Base-by-base conservation (phyloP, 306 rosid genomes). In the Lathyrus oleraceus region DNA sequence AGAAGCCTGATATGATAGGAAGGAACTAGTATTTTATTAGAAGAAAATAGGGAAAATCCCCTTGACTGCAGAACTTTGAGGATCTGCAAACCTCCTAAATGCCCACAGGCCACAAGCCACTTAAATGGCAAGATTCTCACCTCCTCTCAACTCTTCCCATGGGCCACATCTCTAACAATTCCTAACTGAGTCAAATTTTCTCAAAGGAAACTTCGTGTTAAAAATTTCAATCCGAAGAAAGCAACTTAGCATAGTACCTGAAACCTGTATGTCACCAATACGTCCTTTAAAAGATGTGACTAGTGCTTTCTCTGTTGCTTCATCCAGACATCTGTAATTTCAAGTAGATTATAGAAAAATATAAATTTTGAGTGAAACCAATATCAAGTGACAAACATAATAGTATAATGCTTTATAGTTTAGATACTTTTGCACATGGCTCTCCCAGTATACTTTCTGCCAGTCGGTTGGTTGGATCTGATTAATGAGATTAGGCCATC, bases 361-460 rank as follows among this genome's bases (percentile, higher is more conserved):
- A 13, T 72, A 56, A 79, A 54, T 54, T 72, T 62, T 12, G 61
- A 65, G 68, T 5, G 15, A 65, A 76, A 27, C 23, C 70, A 40
- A 44, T 56, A 61, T 48, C 12, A 61, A 57, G 10, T 13, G 39
- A 71, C 13, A 32, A 62, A 70, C 16, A 21, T 45, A 63, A 8
- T 14, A 35, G 39, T 35, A 66, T 6, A 67, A 62, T 16, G 53
- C 14, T 48, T n/a, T 8, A 58, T 43, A 61, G 56, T 39, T 20
- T 35, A 52, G 69, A 72, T 79, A 94, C 97, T 83, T 81, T 76
- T 94, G 98, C 76, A 94, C 72, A 82, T 94, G 96, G 23, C 82
- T 67, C 76, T 90, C 97, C 96, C 98, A 94, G 71, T 94, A 94
- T 8, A 63, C 78, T 74, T 84, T 87, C 73, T 74, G 89, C 97